These are phyloP conservation scores for Psilocybe cubensis DNA, from an alignment of 768 basidiomycete genomes.

Conservation along the genomic window DNA sequence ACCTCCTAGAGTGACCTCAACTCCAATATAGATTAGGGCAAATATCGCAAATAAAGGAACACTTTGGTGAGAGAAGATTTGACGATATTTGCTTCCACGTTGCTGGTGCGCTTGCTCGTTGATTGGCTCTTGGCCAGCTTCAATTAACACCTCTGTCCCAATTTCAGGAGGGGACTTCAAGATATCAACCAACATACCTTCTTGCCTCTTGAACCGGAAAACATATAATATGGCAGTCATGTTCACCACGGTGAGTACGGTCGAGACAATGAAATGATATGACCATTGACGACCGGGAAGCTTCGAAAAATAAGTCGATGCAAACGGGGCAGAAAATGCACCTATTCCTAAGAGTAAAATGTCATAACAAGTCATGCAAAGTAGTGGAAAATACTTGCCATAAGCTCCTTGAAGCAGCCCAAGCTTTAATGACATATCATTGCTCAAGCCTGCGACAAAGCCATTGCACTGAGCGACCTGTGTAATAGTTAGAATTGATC, in stretches of 20 bases:
- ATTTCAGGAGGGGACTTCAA: too few relatives aligned
- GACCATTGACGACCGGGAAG: conserved; percentile 59
- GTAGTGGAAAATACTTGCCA: conserved; percentile 36
- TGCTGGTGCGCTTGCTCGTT: conserved; percentile 35
- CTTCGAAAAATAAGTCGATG: conserved; percentile 78
- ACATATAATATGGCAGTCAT: conserved; percentile 50
- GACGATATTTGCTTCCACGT: conserved; percentile 39
- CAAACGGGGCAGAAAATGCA: conserved; percentile 69
- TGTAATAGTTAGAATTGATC: not conserved
- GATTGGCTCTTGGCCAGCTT: conserved; percentile 50
- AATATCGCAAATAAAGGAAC: conserved; percentile 69
- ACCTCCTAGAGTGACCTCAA: conserved; percentile 63
- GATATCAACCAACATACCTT: too few relatives aligned
- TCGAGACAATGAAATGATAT: conserved; percentile 71
- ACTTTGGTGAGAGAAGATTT: conserved; percentile 53
- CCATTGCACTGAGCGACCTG: conserved; percentile 75
- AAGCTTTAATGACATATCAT: conserved; percentile 65
- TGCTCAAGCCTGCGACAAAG: conserved; percentile 61
- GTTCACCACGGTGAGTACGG: conserved; percentile 67
- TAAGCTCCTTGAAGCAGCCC: conserved; percentile 69
- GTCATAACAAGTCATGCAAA: not conserved
- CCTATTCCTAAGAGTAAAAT: conserved; percentile 53
- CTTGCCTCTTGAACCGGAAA: conserved; percentile 70
- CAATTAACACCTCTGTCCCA: conserved; percentile 48
- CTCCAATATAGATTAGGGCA: conserved; percentile 66